Percentiles rank a stretch among this genome's conserved stretches.
Evolutionary conservation across 2,329 filamentous ascomycete species (phyloP).

Genomic region (Neofusicoccum sp.): DNA sequence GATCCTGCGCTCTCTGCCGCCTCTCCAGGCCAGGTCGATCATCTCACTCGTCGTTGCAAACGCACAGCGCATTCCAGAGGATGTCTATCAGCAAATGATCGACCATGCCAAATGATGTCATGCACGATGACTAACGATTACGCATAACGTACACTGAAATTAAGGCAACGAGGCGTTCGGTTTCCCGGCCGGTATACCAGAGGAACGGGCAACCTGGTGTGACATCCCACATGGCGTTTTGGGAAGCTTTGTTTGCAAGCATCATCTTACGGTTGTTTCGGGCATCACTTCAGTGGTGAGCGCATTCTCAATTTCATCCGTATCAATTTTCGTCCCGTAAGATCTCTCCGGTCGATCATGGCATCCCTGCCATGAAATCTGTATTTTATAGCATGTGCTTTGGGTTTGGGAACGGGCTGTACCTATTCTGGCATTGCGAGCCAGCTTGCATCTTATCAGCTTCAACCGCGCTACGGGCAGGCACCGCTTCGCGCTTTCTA

Average conservation of each 20-base stretch:
- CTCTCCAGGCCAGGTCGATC: slow-evolving; percentile 77
- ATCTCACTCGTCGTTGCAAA: slow-evolving; percentile 83
- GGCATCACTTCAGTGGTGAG: no score
- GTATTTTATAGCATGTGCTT: neutral
- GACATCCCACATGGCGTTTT: neutral
- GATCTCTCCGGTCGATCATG: neutral
- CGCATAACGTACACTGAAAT: neutral
- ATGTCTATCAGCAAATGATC: slow-evolving; percentile 87
- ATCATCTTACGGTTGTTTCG: no score
- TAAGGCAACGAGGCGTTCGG: neutral
- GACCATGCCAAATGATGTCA: slow-evolving; percentile 69
- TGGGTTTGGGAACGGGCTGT: neutral
- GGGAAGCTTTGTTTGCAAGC: neutral
- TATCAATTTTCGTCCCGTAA: neutral
- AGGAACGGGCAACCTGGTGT: neutral
- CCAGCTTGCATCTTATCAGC: neutral
- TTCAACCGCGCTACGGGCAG: neutral
- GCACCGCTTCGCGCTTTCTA: neutral
- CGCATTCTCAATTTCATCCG: neutral
- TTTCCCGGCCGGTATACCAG: neutral
- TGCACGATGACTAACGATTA: slow-evolving; percentile 2
- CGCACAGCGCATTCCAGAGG: slow-evolving; percentile 84
- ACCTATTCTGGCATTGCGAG: neutral
- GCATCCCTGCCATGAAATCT: neutral
- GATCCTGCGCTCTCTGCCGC: slow-evolving; percentile 81